Conservation (phyloP, 768 basidiomycete species). For the Solioccasus polychromus region DNA sequence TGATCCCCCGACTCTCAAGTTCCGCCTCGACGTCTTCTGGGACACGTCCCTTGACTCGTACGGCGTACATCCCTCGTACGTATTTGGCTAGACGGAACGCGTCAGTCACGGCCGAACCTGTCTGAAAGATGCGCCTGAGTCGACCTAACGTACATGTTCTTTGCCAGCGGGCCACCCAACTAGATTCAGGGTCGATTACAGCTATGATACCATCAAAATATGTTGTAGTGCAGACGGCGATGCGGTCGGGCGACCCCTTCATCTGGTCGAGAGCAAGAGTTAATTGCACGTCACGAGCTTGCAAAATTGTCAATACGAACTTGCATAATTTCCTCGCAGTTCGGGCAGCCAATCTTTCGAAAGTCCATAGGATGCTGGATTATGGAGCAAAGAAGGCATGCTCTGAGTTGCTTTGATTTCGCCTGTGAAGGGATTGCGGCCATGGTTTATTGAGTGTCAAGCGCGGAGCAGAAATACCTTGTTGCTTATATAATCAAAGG, state of each 20-base stretch:
- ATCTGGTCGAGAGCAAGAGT: slow-evolving; percentile 51
- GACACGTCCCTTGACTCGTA: slow-evolving; percentile 79
- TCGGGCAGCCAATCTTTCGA: slow-evolving; percentile 84
- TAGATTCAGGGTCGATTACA: slow-evolving; percentile 77
- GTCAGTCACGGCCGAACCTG: slow-evolving; percentile 4
- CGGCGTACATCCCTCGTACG: slow-evolving; percentile 89
- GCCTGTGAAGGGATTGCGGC: slow-evolving; percentile 56
- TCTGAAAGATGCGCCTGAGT: slow-evolving; percentile 27
- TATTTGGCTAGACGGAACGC: slow-evolving; percentile 66
- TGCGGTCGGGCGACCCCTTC: slow-evolving; percentile 82
- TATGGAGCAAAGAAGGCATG: slow-evolving; percentile 92
- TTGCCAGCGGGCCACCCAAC: slow-evolving; percentile 98
- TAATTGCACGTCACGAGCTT: neutral
- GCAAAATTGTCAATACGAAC: slow-evolving; percentile 47
- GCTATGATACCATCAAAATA: slow-evolving; percentile 93
- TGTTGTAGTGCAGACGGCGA: slow-evolving; percentile 83
- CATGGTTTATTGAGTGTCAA: too few species aligned
- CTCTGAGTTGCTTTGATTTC: slow-evolving; percentile 74
- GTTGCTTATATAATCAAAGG: slow-evolving; percentile 19
- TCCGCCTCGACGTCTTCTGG: slow-evolving; percentile 85
- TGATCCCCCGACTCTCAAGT: slow-evolving; percentile 71
- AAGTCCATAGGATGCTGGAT: slow-evolving; percentile 85
- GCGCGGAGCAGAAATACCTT: neutral
- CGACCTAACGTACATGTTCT: slow-evolving; percentile 71
- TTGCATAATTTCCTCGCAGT: slow-evolving; percentile 94